These are phyloP conservation scores for Limnomonas spitsbergensis DNA, from an alignment of 139 green algal genomes.

Conservation along the genomic window DNA sequence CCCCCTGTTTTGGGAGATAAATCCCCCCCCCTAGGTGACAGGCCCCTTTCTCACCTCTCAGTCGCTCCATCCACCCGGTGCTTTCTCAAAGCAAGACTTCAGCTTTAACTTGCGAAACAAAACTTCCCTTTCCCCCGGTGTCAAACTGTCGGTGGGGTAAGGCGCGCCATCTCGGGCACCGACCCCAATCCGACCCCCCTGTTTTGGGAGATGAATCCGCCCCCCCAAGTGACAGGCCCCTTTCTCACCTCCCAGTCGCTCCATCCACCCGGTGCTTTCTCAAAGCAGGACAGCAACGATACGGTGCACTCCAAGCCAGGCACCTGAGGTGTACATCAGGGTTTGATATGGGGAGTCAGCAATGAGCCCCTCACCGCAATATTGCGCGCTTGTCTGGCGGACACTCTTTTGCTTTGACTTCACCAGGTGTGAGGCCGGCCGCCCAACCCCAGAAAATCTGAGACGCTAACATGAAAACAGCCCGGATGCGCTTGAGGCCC, in stretches of 20 bases:
- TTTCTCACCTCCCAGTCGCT: constrained; percentile 71
- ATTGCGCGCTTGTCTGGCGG: not conserved
- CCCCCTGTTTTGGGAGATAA: too few relatives aligned
- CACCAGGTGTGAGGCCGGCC: not conserved
- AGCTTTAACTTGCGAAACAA: constrained; percentile 71
- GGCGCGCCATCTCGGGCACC: not conserved
- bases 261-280: constrained; percentile 44
- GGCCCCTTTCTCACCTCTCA: too few relatives aligned
- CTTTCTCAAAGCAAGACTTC: constrained; percentile 61
- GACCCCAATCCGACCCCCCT: too few relatives aligned
- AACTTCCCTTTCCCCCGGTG: too few relatives aligned
- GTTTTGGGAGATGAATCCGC: too few relatives aligned
- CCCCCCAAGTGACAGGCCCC: too few relatives aligned
- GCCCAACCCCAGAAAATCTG: not conserved
- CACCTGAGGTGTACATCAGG: constrained; percentile 33
- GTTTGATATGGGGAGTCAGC: not conserved
- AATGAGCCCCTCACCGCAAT: not conserved
- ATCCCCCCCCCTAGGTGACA: too few relatives aligned
- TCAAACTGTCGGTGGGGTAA: too few relatives aligned
- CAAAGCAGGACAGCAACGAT: constrained; percentile 66
- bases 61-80: constrained; percentile 43
- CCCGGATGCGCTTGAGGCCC: too few relatives aligned
- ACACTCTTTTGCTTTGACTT: not conserved
- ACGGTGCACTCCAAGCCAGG: constrained; percentile 65
- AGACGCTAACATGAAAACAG: not conserved